A percentile compares a stretch with the other conserved stretches of the same genome.
Conservation (phyloP, 1,284 basidiomycete species). For the Microbotryomycetes sp. region DNA sequence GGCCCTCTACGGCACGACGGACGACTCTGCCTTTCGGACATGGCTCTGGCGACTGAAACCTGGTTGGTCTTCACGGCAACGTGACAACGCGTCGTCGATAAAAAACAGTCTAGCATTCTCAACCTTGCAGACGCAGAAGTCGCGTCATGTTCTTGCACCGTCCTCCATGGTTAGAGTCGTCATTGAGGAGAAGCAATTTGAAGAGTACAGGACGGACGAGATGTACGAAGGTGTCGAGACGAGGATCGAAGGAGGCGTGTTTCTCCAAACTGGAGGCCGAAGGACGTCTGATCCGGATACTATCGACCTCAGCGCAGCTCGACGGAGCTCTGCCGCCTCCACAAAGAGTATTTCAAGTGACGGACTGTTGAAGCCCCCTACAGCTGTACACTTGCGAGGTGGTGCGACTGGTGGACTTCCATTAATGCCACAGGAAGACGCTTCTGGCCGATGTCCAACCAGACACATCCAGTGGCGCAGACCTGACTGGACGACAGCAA, state of each 20-base stretch:
- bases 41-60: no score
- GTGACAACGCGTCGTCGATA: no score
- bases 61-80: no score
- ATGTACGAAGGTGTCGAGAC: neutral
- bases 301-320: no score
- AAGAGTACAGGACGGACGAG: neutral
- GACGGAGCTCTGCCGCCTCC: neutral
- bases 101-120: no score
- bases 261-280: neutral
- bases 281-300: neutral
- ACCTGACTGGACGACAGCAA: neutral
- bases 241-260: neutral
- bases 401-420: neutral
- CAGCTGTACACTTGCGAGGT: neutral
- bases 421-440: neutral
- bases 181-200: neutral
- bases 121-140: no score
- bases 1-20: no score
- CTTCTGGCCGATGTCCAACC: neutral
- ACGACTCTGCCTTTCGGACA: no score
- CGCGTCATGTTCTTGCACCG: neutral
- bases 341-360: neutral
- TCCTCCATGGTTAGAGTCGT: neutral
- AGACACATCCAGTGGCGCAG: neutral
- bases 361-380: neutral